Percentiles rank a stretch among this genome's conserved stretches.
Evolutionary conservation across 192 early-diverging fungal genomes (phyloP).

Genomic region (Irineochytrium annulatum): DNA sequence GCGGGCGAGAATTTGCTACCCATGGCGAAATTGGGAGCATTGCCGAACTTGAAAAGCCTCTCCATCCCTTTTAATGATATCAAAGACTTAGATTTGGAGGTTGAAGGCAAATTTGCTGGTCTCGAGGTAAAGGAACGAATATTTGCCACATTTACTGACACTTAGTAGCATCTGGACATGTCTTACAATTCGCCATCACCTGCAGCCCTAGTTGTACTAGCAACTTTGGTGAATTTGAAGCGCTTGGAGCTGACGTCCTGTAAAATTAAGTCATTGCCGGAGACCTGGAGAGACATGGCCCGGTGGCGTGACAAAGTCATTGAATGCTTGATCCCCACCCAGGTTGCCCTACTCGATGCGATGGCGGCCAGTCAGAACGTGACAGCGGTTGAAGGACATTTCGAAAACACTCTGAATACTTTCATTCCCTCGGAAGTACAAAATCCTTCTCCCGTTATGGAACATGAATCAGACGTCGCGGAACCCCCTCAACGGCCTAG

Average conservation of each 20-base stretch:
- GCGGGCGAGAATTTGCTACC: conserved; percentile 46
- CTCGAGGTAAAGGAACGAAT: conserved; percentile 32
- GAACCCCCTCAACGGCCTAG: too few species aligned
- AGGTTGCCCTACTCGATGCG: conserved; percentile 37
- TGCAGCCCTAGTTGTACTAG: conserved; percentile 43
- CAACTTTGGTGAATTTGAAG: conserved; percentile 38
- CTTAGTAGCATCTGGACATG: conserved; percentile 41
- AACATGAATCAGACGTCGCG: too few species aligned
- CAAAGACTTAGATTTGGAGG: conserved; percentile 50
- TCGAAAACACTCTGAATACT: too few species aligned
- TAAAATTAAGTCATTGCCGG: conserved; percentile 32
- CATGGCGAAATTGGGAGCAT: conserved; percentile 40
- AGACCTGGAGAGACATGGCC: conserved; percentile 9
- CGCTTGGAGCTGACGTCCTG: conserved; percentile 44
- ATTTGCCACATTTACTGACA: neutral
- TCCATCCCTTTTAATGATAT: conserved; percentile 46
- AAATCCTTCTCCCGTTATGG: too few species aligned
- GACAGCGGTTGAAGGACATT: conserved; percentile 19
- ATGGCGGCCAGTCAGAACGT: neutral
- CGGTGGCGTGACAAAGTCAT: conserved; percentile 45
- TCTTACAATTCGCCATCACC: conserved; percentile 43
- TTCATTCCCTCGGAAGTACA: too few species aligned
- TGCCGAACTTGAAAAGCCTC: conserved; percentile 37
- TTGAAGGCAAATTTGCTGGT: conserved; percentile 39
- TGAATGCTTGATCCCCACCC: conserved; percentile 34